Evolutionary conservation across 2,329 filamentous ascomycete genomes (phyloP).

Genomic region (Botrytis tulipae): DNA sequence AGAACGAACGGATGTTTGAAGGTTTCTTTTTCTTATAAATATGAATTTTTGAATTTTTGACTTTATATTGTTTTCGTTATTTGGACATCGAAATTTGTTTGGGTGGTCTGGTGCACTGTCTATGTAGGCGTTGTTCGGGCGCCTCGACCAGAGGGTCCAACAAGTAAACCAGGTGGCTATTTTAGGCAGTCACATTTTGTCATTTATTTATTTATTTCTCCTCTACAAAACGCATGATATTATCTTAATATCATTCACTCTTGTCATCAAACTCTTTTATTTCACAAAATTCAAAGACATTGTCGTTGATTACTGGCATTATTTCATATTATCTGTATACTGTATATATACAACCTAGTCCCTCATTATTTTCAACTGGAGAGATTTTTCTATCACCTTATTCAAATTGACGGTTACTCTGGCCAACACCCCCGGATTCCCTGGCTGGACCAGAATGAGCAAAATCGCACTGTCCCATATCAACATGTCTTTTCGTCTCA

Average conservation of each 20-base stretch:
- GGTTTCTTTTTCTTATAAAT: not conserved
- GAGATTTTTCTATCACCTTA: not conserved
- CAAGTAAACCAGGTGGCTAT: not conserved
- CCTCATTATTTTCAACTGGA: not conserved
- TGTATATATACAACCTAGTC: not conserved
- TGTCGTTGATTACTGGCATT: not conserved
- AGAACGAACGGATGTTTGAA: not conserved
- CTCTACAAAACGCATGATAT: not conserved
- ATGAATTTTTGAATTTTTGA: not conserved
- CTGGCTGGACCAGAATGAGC: not conserved
- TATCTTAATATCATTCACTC: not conserved
- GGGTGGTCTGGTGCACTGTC: not conserved
- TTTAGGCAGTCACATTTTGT: not conserved
- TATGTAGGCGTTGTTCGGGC: not conserved
- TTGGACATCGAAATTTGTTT: not conserved
- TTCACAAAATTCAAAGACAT: not conserved
- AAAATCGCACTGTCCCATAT: not conserved
- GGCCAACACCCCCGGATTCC: not conserved
- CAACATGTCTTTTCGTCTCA: not conserved
- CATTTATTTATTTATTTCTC: not conserved
- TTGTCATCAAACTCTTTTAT: not conserved
- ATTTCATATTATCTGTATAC: not conserved
- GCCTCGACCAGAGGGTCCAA: not conserved
- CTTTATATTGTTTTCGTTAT: not conserved
- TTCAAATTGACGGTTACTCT: not conserved